Conservation (phyloP, 164 flowering plant species). For the Tetrastigma voinierianum region DNA sequence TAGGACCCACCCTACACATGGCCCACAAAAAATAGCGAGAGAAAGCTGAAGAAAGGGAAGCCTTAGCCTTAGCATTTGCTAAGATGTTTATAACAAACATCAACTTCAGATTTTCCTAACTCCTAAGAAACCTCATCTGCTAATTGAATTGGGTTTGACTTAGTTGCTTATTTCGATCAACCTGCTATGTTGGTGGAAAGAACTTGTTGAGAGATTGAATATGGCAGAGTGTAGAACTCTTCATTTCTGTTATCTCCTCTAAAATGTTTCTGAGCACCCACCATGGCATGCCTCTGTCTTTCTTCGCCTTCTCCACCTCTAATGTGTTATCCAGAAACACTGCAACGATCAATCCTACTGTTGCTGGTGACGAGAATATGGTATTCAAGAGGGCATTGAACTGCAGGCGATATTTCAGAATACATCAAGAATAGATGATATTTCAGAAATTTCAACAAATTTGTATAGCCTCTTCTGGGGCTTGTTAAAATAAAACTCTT, state of each 20-base stretch:
- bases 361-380: slow-evolving; percentile 81
- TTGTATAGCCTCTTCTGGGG: neutral
- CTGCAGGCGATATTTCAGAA: too few species aligned
- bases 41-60: neutral
- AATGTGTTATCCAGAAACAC: slow-evolving; percentile 91
- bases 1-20: slow-evolving; percentile 18
- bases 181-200: slow-evolving; percentile 77
- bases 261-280: slow-evolving; percentile 96
- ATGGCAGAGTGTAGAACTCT: slow-evolving; percentile 94
- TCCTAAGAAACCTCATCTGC: neutral
- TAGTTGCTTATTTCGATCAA: neutral
- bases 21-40: slow-evolving; percentile 22
- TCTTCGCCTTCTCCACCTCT: slow-evolving; percentile 85
- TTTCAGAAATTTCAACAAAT: too few species aligned
- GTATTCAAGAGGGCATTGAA: slow-evolving; percentile 89
- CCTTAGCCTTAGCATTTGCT: neutral
- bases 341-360: slow-evolving; percentile 79
- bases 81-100: neutral
- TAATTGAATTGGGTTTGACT: slow-evolving; percentile 2
- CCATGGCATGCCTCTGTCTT: slow-evolving; percentile 98
- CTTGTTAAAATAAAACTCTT: slow-evolving; percentile 31
- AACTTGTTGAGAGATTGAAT: slow-evolving; percentile 93
- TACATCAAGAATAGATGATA: too few species aligned
- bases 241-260: slow-evolving; percentile 94
- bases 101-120: neutral